Evolutionary conservation across 176 grass and related monocot species (phyloP).

Genomic region (Metroxylon sagu): DNA sequence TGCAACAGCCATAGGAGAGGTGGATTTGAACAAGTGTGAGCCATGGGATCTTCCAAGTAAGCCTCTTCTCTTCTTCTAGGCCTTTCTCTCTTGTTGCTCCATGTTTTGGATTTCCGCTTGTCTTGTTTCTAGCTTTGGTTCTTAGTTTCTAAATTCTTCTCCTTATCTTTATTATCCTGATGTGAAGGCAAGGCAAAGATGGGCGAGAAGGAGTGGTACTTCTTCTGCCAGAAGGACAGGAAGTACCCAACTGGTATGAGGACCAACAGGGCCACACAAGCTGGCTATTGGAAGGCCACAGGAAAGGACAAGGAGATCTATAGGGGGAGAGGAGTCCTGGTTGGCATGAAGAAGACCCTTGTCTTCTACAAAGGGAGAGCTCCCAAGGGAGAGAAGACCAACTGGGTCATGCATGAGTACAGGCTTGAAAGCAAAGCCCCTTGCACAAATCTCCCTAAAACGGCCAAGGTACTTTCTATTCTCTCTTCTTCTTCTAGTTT

Average conservation of each 20-base stretch:
- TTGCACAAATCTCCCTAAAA: conserved; percentile 34
- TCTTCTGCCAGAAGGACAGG: conserved; percentile 90
- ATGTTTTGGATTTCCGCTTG: not conserved
- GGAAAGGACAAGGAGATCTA: conserved; percentile 98
- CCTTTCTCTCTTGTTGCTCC: not conserved
- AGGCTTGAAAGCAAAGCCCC: conserved; percentile 64
- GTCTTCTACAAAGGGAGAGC: conserved; percentile 96
- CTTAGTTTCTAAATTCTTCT: not conserved
- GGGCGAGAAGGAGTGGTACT: conserved; percentile 92
- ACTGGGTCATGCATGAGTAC: conserved; percentile 96
- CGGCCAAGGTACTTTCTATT: conserved; percentile 42
- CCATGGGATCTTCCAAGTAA: conserved; percentile 88
- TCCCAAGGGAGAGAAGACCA: conserved; percentile 67
- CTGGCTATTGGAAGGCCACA: conserved; percentile 96
- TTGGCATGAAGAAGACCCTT: conserved; percentile 99
- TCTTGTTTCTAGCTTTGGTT: not conserved
- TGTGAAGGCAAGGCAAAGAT: conserved; percentile 63
- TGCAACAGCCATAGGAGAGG: conserved; percentile 74
- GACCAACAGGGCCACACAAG: conserved; percentile 84
- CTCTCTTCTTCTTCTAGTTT: not conserved
- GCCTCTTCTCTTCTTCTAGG: not conserved
- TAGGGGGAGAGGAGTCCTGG: conserved; percentile 40
- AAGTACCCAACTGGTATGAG: conserved; percentile 93
- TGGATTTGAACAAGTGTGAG: conserved; percentile 94
- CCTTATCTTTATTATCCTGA: not conserved